Conservation (phyloP, 2,329 filamentous ascomycete genomes). For the Aspergillus cejpii region DNA sequence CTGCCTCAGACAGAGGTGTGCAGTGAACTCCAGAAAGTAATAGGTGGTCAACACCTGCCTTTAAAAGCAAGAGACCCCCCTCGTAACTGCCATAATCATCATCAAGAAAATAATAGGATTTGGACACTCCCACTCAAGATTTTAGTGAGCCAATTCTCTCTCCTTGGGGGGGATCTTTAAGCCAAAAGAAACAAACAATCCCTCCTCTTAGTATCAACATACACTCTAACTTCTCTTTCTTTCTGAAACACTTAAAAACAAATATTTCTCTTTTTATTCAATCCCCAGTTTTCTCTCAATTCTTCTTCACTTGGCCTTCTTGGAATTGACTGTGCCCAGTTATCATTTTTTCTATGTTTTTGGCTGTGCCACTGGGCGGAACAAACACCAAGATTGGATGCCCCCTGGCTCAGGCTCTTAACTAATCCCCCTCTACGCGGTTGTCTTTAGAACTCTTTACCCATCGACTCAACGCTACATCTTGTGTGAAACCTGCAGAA, state of each 20-base stretch:
- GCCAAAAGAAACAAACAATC: not conserved
- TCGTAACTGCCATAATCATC: not conserved
- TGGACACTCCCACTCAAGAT: not conserved
- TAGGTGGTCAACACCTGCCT: not conserved
- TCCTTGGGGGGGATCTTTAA: not conserved
- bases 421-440: slow-evolving; percentile 9
- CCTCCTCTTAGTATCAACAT: not conserved
- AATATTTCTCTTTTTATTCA: slow-evolving; percentile 4
- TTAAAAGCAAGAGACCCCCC: not conserved
- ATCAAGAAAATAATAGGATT: not conserved
- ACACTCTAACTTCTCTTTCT: not conserved
- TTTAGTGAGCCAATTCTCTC: not conserved
- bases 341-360: not conserved
- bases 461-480: not conserved
- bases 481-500: not conserved
- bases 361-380: not conserved
- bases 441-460: no score
- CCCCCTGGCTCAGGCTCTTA: slow-evolving; percentile 4
- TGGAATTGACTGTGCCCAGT: not conserved
- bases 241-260: not conserved
- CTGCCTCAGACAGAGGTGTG: not conserved
- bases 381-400: not conserved
- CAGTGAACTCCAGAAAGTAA: not conserved
- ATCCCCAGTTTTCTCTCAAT: not conserved
- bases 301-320: slow-evolving; percentile 1